These are phyloP conservation scores for Coniochaeta sp. DNA, from an alignment of 2,329 filamentous ascomycete species.

Conservation along the genomic window DNA sequence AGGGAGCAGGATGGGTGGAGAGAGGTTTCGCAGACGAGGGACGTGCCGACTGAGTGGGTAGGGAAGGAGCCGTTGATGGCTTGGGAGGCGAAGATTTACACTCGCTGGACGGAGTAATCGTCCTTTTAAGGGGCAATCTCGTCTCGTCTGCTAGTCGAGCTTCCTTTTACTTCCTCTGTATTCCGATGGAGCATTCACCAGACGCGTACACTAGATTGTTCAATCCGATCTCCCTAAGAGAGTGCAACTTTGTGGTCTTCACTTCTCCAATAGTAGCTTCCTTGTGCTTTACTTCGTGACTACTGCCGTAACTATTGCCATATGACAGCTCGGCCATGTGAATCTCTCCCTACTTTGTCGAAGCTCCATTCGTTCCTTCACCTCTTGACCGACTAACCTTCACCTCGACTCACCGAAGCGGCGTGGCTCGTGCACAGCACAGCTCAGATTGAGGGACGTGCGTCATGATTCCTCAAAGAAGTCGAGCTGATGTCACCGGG, in stretches of 20 bases:
- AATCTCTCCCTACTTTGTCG: background rate
- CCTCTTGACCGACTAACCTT: background rate
- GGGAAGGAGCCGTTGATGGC: slow-evolving; percentile 13
- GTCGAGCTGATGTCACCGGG: background rate
- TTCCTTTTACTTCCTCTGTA: too few species aligned
- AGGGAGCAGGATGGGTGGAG: slow-evolving; percentile 10
- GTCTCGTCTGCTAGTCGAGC: too few species aligned
- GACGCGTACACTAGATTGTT: too few species aligned
- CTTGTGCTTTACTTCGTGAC: too few species aligned
- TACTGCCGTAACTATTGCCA: too few species aligned
- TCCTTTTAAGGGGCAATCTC: too few species aligned
- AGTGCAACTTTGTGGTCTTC: too few species aligned
- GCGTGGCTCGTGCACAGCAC: background rate
- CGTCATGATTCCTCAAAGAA: background rate
- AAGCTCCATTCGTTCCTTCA: background rate
- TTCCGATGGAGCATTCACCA: too few species aligned
- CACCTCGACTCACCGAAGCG: background rate
- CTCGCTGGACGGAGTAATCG: slow-evolving; percentile 9
- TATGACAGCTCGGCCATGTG: too few species aligned
- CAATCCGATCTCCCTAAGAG: too few species aligned
- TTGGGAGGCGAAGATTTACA: slow-evolving; percentile 18
- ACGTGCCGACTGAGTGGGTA: slow-evolving; percentile 15
- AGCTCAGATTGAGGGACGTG: background rate
- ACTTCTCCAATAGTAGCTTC: too few species aligned
- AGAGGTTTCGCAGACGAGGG: slow-evolving; percentile 13